Base-by-base conservation (phyloP, 140 eudicot species). In the Bidens hawaiensis region DNA sequence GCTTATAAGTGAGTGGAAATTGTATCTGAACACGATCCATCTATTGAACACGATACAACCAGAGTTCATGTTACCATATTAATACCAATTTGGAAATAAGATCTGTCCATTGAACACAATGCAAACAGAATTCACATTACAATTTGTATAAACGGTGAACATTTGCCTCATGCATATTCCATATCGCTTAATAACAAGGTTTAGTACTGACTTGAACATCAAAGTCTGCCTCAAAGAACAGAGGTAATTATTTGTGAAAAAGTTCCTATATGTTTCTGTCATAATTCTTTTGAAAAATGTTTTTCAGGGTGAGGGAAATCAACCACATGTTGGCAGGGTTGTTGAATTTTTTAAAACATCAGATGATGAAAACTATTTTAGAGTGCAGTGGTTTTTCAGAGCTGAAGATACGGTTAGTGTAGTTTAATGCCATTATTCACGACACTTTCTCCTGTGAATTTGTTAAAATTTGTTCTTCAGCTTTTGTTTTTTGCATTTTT, bases 311-410 rank as follows among this genome's bases (percentile, higher is more conserved):
- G 88, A 84, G 31, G 96, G 82, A 68, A 60, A 60, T 42, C 75
- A 80, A 74, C 79, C 73, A 58, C 95, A 82, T 64, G 75, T 87
- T 72, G 98, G 98, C 60, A 80, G 78, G 74, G 85, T 91, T 51
- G 60, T 91, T 62, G 98, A 91, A 69, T 91, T 91, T 70, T 91
- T 91, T 79, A 72, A 79, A 66, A 84, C 98, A 53, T 71, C 73
- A 12, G 93, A 82, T 2, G 88, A 76, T 55, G 80, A 87, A 67
- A 88, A 85, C 57, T 88, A 84, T 72, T 91, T 81, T 69, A 87
- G 98, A 77, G 87, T 84, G 25, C 98, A 85, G 67, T 91, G 98
- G 98, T 91, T 84, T 72, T 91, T 57, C 68, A 82, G 90, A 82
- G 96, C 96, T 15, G 85, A 85, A 54, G 96, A 91, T 69, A 91